Evolutionary conservation across 257 asterid genomes (phyloP), one percentile per base, ranked within the genome.

Genomic region (Prunella vulgaris): DNA sequence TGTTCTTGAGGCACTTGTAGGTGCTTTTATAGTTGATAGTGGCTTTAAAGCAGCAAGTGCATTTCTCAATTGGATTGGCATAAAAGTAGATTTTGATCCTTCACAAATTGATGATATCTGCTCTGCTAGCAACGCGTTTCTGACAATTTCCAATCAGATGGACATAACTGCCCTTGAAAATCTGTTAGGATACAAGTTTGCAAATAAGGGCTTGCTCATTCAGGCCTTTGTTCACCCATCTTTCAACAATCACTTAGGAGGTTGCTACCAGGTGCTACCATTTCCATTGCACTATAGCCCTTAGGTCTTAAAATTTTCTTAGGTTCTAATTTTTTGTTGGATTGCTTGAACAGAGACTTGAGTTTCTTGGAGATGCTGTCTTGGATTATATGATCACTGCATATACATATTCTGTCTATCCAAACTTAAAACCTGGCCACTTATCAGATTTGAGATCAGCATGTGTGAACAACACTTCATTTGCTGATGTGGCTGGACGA

Each of bases 201-300:
- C 68, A 61, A 82, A 91, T 22, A 91, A 86, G 76, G 99, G 99
- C 68, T 79, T 94, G 83, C 95, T 91, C 64, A 84, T 89, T 75
- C 99, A 89, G 85, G 99, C 99, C 60, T 91, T 94, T 69, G 76
- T 91, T 75, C 99, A 94, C 79, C 99, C 97, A 27, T 94, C 97
- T 66, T 89, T 76, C 84, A 84, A 82, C 89, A 81, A 74, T 64
- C 87, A 79, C 64, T 70, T 61, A 48, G 97, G 96, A 79, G 97
- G 99, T 62, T 91, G 99, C 84, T 94, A 91, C 85, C 97, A 93
- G 96, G 99, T 88, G 74, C 66, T 65, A 22, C 64, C 22, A 25
- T 57, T 53, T 53, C 62, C 54, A 58, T 72, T 60, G 71, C 51
- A 35, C 54, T 28, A 42, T 40, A 30, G 48, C 61, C 4, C 20